Base-by-base conservation (phyloP, 306 rosid species). In the Vicia sativa region DNA sequence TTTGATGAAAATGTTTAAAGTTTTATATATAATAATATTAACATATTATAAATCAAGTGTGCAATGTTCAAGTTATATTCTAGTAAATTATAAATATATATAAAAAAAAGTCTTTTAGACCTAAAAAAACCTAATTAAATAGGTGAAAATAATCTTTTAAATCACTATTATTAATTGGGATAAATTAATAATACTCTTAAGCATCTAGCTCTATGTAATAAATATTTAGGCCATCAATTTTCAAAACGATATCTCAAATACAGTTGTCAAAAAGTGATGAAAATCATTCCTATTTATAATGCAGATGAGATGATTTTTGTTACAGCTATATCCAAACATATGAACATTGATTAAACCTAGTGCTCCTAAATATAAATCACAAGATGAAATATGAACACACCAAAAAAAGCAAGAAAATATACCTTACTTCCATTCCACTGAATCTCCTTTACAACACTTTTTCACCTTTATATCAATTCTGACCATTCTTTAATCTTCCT, bases 391-490 rank as follows among this genome's bases (percentile, higher is more conserved):
- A 73, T 83, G 91, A 85, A 85, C 76, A 18, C 77, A 2, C 14
- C 13, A 55, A 38, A 62, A 66, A 66, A 77, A 78, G 43, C 75
- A 23, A 21, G 10, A 26, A 67, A 58, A 83, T 68, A 88, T 86
- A 83, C 93, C 93, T 86, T 86, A 15, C 96, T 84, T 89, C 76
- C 72, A 55, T 48, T 7, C 62, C 74, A 68, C 54, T 65, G 74
- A 75, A 74, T 77, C 88, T 72, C 48, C 67, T 59, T 74, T 74
- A 43, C 73, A 56, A 68, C 52, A 48, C 38, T 15, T 60, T 62
- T 62, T 63, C 56, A 48, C 61, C 78, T 58, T 79, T 78, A 57
- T 34, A 9, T 74, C 54, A 60, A 57, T 35, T 72, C 56, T 44
- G 12, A 60, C 42, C 64, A 49, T 65, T 72, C 50, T 70, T 78